These are phyloP conservation scores for Penicillium sp. DNA, from an alignment of 2,329 filamentous ascomycete species.

Conservation along the genomic window DNA sequence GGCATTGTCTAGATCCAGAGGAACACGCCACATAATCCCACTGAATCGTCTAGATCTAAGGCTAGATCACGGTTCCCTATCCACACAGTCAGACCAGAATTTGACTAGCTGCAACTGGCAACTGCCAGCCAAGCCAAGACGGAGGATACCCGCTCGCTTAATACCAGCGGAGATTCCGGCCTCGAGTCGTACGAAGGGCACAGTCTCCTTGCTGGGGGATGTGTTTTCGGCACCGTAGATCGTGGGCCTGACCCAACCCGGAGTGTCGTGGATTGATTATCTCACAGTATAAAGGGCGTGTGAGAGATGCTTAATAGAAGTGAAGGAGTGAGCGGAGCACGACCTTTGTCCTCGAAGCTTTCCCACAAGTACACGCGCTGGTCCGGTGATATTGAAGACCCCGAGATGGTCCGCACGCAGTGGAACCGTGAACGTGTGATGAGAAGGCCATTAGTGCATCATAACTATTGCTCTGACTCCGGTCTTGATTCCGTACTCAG, in stretches of 20 bases:
- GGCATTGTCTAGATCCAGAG: conserved; percentile 10
- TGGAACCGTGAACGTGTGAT: neutral
- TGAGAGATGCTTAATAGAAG: neutral
- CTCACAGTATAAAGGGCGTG: neutral
- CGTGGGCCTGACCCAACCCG: neutral
- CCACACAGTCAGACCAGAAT: neutral
- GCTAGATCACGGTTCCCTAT: neutral
- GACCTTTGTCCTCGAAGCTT: neutral
- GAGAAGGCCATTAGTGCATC: neutral
- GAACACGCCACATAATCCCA: conserved; percentile 10
- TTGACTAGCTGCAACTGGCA: neutral
- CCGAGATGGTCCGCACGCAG: neutral
- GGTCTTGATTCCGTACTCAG: neutral
- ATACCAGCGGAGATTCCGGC: neutral
- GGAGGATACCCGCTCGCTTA: neutral
- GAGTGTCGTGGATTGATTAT: neutral
- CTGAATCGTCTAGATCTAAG: conserved; percentile 4
- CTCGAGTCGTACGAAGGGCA: neutral
- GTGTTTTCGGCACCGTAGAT: neutral
- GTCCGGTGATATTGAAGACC: neutral
- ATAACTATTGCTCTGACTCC: neutral
- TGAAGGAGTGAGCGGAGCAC: neutral
- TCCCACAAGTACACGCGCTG: neutral
- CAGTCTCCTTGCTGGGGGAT: neutral
- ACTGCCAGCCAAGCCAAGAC: neutral